Evolutionary conservation across 495 filamentous ascomycete genomes (phyloP).

Genomic region (Trypethelium eluteriae): DNA sequence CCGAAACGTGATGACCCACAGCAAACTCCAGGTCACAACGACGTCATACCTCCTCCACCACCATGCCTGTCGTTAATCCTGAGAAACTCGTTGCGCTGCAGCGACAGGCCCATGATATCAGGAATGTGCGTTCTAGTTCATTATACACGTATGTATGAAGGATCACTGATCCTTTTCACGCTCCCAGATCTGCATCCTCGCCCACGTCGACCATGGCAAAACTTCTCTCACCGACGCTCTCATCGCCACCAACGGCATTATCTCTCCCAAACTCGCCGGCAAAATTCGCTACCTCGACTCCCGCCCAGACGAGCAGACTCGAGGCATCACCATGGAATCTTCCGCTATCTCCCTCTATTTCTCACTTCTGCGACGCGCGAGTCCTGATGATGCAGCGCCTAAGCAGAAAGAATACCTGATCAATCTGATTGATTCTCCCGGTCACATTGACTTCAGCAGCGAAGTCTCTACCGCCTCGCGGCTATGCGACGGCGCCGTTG

Average conservation of each 20-base stretch:
- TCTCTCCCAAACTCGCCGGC: constrained; percentile 91
- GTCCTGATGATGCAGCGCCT: constrained; percentile 62
- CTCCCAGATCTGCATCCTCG: constrained; percentile 85
- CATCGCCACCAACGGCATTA: constrained; percentile 98
- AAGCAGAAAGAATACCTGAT: constrained; percentile 82
- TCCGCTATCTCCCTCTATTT: constrained; percentile 97
- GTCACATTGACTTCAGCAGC: constrained; percentile 97
- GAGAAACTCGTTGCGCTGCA: constrained; percentile 82
- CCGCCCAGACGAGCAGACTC: constrained; percentile 89
- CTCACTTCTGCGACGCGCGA: constrained; percentile 67
- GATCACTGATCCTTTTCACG: too few relatives aligned
- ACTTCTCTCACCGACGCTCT: constrained; percentile 95
- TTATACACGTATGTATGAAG: too few relatives aligned
- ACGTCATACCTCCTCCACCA: constrained; percentile 35
- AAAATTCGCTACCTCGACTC: constrained; percentile 98
- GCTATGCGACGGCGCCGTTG: constrained; percentile 87
- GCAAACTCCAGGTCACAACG: background rate
- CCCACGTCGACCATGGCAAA: constrained; percentile 98
- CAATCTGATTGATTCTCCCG: constrained; percentile 96
- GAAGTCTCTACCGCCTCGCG: constrained; percentile 95
- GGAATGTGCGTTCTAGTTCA: constrained; percentile 57
- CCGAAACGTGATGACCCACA: background rate
- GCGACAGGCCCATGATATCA: constrained; percentile 71
- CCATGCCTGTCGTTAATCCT: constrained; percentile 81
- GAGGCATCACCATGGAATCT: constrained; percentile 99